Evolutionary conservation across 1,284 basidiomycete genomes (phyloP), one percentile per base, ranked within the genome.

Genomic region (Boletus subluridellus): DNA sequence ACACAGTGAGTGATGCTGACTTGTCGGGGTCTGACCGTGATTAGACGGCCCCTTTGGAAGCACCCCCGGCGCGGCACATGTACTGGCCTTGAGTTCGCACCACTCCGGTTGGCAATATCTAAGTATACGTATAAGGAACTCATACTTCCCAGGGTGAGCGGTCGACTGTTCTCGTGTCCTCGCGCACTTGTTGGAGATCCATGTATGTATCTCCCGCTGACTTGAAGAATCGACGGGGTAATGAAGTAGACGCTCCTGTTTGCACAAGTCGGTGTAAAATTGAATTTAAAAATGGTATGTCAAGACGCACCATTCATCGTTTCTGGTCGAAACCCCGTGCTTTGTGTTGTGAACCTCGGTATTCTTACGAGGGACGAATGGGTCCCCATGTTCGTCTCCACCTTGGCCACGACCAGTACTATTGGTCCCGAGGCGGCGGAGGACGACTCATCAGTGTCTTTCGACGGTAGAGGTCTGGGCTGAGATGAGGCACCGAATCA

Each of bases 1-100:
- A 21, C 5, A 37, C 17, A 56, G 59, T 62, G 60, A 62, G 59
- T 59, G 30, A 34, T 26, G 26, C n/a, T 39, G 56, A 26, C n/a
- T 32, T 28, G 10, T 24, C 34, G 14, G 24, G 49, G 32, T 26
- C 60, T 58, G 12, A 57, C 53, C 4, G 0, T 21, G 34, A 55
- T 17, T 24, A 45, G 32, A 42, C 46, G 30, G 47, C 30, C 44
- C 34, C 59, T n/a, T 48, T 45, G 34, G 35, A 15, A 35, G 2
- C 35, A 14, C 5, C 6, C 35, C 35, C 35, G 14, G 35, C 14
- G 15, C 12, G 35, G 35, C 35, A 14, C 14, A 37, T 37, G 35
- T 15, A 15, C 35, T 37, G 14, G 35, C 37, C n/a, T 14, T 10
- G 34, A 34, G 34, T 30, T 39, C 7, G 14, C 39, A 24, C 42